phyloP scores from a whole-genome alignment of 2,329 filamentous ascomycete genomes.

The Pyrenophora seminiperda region DNA sequence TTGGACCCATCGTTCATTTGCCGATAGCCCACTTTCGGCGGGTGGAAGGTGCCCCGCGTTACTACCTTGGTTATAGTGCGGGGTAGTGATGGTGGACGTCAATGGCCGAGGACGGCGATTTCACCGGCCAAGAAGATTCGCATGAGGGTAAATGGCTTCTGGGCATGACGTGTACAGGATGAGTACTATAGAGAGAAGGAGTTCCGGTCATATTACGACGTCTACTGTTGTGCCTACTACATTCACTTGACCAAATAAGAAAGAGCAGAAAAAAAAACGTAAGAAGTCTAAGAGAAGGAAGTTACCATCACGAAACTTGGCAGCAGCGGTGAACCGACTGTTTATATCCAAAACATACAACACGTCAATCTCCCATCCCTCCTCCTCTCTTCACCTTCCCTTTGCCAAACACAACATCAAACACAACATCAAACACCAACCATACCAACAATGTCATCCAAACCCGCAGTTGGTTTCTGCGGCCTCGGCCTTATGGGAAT shows the following conservation, averaged over 20 bases:
- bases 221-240: too few relatives aligned
- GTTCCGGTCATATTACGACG: too few relatives aligned
- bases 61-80: constrained; percentile 25
- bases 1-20: constrained; percentile 17
- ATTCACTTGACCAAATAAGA: too few relatives aligned
- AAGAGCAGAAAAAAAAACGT: too few relatives aligned
- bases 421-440: not conserved
- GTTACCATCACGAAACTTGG: not conserved
- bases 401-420: not conserved
- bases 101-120: constrained; percentile 17
- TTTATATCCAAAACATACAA: not conserved
- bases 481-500: constrained; percentile 83
- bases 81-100: constrained; percentile 24
- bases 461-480: constrained; percentile 66
- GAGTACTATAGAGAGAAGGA: not conserved
- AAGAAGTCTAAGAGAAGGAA: too few relatives aligned
- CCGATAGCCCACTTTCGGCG: constrained; percentile 23
- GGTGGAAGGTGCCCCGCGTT: constrained; percentile 25
- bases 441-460: constrained; percentile 39
- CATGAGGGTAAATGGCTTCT: not conserved
- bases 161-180: constrained; percentile 12
- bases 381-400: too few relatives aligned
- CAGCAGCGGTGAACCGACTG: not conserved
- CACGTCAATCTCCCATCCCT: not conserved
- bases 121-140: constrained; percentile 18